Evolutionary conservation across 2,329 filamentous ascomycete genomes (phyloP).

Genomic region (Verticillium dahliae): DNA sequence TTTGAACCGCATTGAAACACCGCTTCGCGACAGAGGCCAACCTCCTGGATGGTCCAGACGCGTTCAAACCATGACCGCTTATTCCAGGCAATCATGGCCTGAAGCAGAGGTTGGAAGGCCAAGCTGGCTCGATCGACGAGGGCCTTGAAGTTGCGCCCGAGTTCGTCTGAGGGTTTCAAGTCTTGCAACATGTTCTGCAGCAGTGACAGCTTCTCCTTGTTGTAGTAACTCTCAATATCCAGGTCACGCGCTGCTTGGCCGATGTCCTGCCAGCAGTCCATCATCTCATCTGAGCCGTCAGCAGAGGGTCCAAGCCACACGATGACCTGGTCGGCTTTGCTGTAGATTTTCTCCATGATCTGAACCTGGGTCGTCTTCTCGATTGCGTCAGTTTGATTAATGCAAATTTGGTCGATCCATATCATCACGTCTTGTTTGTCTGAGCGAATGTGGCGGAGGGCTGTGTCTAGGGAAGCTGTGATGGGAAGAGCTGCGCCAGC

Average conservation of each 20-base stretch:
- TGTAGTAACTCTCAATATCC: slow-evolving; percentile 5
- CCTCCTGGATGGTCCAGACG: slow-evolving; percentile 21
- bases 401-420: slow-evolving; percentile 34
- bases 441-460: slow-evolving; percentile 5
- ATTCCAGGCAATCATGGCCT: slow-evolving; percentile 3
- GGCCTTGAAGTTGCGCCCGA: slow-evolving; percentile 12
- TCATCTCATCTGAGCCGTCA: slow-evolving; percentile 7
- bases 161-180: slow-evolving; percentile 3
- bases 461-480: slow-evolving; percentile 9
- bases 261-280: slow-evolving; percentile 11
- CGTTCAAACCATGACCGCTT: slow-evolving; percentile 18
- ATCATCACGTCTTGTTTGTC: slow-evolving; percentile 12
- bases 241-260: slow-evolving; percentile 20
- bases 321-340: slow-evolving; percentile 22
- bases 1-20: slow-evolving; percentile 19
- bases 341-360: slow-evolving; percentile 30
- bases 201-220: slow-evolving; percentile 1
- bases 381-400: slow-evolving; percentile 27
- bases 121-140: neutral
- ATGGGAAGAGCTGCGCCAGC: slow-evolving; percentile 1
- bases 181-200: slow-evolving; percentile 3
- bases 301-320: slow-evolving; percentile 25
- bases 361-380: slow-evolving; percentile 29
- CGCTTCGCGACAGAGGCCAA: slow-evolving; percentile 16
- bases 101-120: neutral